Conservation (phyloP, 2,329 filamentous ascomycete genomes). For the Elsinoe fawcettii region DNA sequence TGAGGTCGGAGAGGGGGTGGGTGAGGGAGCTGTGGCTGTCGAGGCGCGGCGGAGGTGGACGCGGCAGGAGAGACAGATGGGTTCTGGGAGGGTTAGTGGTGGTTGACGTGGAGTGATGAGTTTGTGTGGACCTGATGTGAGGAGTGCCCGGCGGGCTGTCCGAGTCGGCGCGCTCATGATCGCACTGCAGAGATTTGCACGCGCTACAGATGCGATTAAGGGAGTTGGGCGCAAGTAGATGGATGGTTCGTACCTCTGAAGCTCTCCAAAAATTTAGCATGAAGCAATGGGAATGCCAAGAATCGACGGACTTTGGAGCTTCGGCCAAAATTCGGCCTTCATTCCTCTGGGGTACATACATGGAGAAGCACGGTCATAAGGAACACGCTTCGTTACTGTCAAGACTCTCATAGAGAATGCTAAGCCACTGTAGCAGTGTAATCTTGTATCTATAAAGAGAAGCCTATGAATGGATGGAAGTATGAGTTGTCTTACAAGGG, state of each 20-base stretch:
- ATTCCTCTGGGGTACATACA: no score
- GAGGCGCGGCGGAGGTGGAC: conserved; percentile 34
- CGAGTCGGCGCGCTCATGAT: conserved; percentile 39
- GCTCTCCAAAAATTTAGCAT: conserved; percentile 14
- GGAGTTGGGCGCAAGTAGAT: neutral
- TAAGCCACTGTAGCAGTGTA: no score
- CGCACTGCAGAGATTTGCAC: conserved; percentile 20
- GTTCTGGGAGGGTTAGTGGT: conserved; percentile 24
- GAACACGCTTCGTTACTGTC: no score
- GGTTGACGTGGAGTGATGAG: neutral
- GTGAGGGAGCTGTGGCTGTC: conserved; percentile 28
- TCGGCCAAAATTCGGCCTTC: no score
- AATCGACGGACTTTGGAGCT: no score
- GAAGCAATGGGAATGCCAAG: conserved; percentile 18
- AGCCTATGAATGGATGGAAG: no score
- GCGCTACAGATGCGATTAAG: neutral
- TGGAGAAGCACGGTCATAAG: no score
- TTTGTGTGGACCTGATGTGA: conserved; percentile 13
- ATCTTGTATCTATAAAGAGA: no score
- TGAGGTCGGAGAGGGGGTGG: conserved; percentile 23
- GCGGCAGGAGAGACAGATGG: conserved; percentile 41
- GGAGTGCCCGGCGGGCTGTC: conserved; percentile 37
- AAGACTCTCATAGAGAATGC: no score
- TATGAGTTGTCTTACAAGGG: no score
- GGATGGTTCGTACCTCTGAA: neutral